Evolutionary conservation across 1,284 basidiomycete genomes (phyloP), one percentile per base, ranked within the genome.

Genomic region (Heliocybe sulcata): DNA sequence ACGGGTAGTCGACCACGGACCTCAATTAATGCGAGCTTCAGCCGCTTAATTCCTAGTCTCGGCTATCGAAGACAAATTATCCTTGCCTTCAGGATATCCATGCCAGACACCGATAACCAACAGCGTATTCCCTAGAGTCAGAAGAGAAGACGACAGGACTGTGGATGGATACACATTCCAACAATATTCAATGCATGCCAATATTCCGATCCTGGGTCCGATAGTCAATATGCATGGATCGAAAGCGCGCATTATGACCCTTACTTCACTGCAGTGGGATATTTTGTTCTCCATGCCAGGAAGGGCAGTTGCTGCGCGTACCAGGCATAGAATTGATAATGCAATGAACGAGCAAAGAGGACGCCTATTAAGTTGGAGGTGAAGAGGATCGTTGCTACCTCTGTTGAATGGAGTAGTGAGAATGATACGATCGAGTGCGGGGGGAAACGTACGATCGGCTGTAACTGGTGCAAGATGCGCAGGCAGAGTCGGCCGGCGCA

Each of bases 301-400:
- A 96, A 85, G 0, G 94, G 93, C n/a, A 97, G 69, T 62, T 96
- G 92, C 59, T 94, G 89, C 11, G 90, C 93, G 69, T 98, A 98
- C 97, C 96, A 99, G 3, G 90, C 87, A 69, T 98, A 98, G 71
- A 99, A 99, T 64, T 99, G 96, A 69, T 98, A 99, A 69, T 99
- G 96, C 54, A 99, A 72, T 14, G 94, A 97, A n/a, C 97, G 83
- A 14, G 97, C 92, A 67, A 91, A 98, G 2, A 91, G 62, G 31
- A 99, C 88, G 22, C 96, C 96, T 58, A 98, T 87, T 52, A 99
- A 69, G 66, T 98, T 99, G 14, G 90, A 90, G 1, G 92, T 94
- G 75, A 93, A 94, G 19, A 98, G 77, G 22, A 93, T 77, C 0
- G 87, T 87, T 10, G 86, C 79, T 35, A 92, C 80, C 65, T 92